These are phyloP conservation scores for Nicotiana otophora DNA, from an alignment of 257 asterid species.

Conservation along the genomic window DNA sequence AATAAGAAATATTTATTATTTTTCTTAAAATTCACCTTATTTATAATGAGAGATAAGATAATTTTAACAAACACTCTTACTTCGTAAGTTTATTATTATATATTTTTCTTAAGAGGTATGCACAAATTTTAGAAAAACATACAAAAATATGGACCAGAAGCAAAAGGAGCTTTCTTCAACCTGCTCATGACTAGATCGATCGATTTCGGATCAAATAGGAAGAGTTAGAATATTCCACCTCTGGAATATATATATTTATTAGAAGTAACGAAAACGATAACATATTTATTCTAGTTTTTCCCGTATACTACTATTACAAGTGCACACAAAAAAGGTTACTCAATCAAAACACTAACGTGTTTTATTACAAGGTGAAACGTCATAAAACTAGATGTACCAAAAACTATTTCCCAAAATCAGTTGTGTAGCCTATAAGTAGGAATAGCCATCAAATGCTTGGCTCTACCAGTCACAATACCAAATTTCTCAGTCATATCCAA, in stretches of 20 bases:
- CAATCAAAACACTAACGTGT: not conserved
- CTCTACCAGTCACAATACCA: constrained; percentile 28
- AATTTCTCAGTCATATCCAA: constrained; percentile 46
- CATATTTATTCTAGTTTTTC: not conserved
- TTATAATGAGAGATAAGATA: not conserved
- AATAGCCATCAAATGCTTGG: constrained; percentile 22
- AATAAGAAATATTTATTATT: not conserved
- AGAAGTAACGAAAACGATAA: not conserved
- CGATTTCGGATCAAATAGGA: too few relatives aligned
- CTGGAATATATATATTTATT: not conserved
- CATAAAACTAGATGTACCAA: not conserved
- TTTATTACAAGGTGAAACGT: not conserved
- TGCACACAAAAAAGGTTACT: not conserved
- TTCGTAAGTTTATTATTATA: not conserved
- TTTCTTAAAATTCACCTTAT: too few relatives aligned
- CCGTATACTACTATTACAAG: not conserved
- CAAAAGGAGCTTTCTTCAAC: too few relatives aligned
- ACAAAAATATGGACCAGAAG: not conserved
- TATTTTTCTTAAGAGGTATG: not conserved
- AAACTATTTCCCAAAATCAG: not conserved
- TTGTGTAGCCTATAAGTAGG: constrained; percentile 18
- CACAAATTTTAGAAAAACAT: not conserved
- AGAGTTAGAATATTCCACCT: too few relatives aligned
- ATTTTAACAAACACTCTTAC: not conserved
- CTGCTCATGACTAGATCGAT: too few relatives aligned